Conservation (phyloP, 306 rosid species). For the Glycine tomentella region DNA sequence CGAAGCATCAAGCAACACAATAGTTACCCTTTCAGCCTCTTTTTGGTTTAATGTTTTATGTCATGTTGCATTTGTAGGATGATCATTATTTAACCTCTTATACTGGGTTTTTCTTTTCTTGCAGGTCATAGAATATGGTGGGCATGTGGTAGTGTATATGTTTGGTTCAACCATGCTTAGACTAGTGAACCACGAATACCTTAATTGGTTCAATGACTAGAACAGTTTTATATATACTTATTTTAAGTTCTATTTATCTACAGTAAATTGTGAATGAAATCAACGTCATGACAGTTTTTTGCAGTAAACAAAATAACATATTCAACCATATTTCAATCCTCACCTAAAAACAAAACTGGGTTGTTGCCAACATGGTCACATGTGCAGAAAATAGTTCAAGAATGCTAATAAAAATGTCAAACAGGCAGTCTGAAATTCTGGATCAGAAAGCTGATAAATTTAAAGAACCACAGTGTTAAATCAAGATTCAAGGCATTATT, state of each 20-base stretch:
- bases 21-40: neutral
- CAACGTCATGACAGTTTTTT: neutral
- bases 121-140: neutral
- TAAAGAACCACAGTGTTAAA: slow-evolving; percentile 12
- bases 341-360: neutral
- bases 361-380: neutral
- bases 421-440: neutral
- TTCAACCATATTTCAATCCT: slow-evolving; percentile 16
- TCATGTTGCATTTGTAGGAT: neutral
- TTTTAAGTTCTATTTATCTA: neutral
- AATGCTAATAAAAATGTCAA: slow-evolving; percentile 28
- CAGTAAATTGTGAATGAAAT: slow-evolving; percentile 15
- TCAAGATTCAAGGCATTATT: slow-evolving; percentile 31
- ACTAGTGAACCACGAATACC: neutral
- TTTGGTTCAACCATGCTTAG: neutral
- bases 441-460: slow-evolving; percentile 26
- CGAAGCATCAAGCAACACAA: slow-evolving; percentile 11
- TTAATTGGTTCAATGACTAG: neutral
- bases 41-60: neutral
- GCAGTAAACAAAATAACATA: slow-evolving; percentile 12
- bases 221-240: slow-evolving; percentile 22
- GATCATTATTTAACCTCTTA: slow-evolving; percentile 6
- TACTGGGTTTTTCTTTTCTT: neutral
- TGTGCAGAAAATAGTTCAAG: slow-evolving; percentile 3
- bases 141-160: neutral